Conservation (phyloP, 2,329 filamentous ascomycete species). For the Fusarium chaquense region DNA sequence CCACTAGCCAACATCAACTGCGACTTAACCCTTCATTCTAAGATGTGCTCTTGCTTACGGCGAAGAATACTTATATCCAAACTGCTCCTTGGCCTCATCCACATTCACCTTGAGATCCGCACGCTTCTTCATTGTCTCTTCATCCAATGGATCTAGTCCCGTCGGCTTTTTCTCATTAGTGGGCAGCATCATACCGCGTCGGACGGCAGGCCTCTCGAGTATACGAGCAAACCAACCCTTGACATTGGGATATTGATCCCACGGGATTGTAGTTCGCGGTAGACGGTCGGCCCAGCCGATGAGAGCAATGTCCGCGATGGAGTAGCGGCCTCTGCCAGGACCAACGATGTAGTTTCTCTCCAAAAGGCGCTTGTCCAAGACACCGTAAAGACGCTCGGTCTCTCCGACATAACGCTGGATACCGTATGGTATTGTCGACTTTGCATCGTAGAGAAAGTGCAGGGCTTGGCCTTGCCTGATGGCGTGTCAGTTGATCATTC, state of each 20-base stretch:
- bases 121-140: slow-evolving; percentile 36
- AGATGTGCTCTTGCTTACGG: slow-evolving; percentile 46
- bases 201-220: slow-evolving; percentile 73
- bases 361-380: slow-evolving; percentile 75
- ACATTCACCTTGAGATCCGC: slow-evolving; percentile 51
- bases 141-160: slow-evolving; percentile 37
- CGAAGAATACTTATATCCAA: slow-evolving; percentile 61
- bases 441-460: slow-evolving; percentile 74
- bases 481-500: slow-evolving; percentile 28
- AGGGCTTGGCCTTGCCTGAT: slow-evolving; percentile 79
- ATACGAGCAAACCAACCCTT: slow-evolving; percentile 80
- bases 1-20: background rate
- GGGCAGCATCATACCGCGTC: slow-evolving; percentile 79
- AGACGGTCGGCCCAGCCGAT: slow-evolving; percentile 74
- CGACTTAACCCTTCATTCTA: rapidly evolving
- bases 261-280: slow-evolving; percentile 56
- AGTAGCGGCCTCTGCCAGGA: slow-evolving; percentile 65
- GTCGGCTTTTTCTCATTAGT: slow-evolving; percentile 51
- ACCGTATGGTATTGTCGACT: slow-evolving; percentile 77
- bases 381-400: slow-evolving; percentile 77
- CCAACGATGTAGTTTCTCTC: slow-evolving; percentile 67
- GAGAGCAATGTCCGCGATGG: slow-evolving; percentile 78
- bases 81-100: slow-evolving; percentile 59
- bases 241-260: slow-evolving; percentile 75
- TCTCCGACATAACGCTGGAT: slow-evolving; percentile 82